Percentiles rank a stretch among this genome's conserved stretches.
These are phyloP conservation scores for Aegilops umbellulata DNA, from an alignment of 176 grass and related monocot species.

Conservation along the genomic window DNA sequence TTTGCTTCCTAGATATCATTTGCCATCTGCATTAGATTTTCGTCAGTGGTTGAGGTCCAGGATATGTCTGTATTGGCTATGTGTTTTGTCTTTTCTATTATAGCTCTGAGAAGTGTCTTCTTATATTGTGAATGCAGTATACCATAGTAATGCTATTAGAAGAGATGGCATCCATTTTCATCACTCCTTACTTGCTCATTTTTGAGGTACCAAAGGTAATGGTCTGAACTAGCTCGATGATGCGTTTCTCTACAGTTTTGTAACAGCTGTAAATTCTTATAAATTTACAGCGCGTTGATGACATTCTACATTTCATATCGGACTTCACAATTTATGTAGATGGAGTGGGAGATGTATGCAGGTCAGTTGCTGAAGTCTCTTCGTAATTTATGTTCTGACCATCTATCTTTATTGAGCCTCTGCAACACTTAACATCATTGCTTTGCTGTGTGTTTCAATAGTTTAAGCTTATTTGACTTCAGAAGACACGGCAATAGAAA, in stretches of 20 bases:
- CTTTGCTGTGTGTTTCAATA: conserved; percentile 42
- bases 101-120: conserved; percentile 15
- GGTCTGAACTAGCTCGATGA: conserved; percentile 20
- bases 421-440: conserved; percentile 15
- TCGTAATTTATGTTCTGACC: conserved; percentile 11
- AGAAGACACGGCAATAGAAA: conserved; percentile 90
- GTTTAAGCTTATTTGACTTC: conserved; percentile 91
- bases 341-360: conserved; percentile 96
- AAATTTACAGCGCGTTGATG: conserved; percentile 69
- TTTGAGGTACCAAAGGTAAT: conserved; percentile 90
- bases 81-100: neutral
- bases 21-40: conserved; percentile 1
- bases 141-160: conserved; percentile 95
- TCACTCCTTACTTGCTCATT: conserved; percentile 92
- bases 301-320: conserved; percentile 94
- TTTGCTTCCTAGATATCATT: conserved; percentile 6
- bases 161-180: conserved; percentile 94
- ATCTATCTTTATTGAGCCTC: neutral
- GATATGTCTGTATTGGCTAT: neutral
- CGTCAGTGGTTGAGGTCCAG: neutral
- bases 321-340: conserved; percentile 95
- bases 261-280: conserved; percentile 27
- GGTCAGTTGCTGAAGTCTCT: conserved; percentile 53
- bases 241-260: conserved; percentile 14
- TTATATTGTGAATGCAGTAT: conserved; percentile 59